Conservation (phyloP, 306 rosid genomes). For the Mimosa bimucronata region DNA sequence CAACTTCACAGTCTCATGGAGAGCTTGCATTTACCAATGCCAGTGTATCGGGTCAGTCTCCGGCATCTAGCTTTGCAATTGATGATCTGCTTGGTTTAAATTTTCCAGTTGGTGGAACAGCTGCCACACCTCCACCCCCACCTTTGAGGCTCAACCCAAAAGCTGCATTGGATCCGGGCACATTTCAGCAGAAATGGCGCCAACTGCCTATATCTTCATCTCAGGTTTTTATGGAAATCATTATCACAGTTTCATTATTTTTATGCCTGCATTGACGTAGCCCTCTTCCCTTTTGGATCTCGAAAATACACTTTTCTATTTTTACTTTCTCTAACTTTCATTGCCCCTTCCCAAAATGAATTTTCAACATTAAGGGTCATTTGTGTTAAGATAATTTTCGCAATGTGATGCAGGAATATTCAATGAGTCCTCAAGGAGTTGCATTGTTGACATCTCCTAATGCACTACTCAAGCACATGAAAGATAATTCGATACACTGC, state of each 20-base stretch:
- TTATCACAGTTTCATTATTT: constrained; percentile 29
- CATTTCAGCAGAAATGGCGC: constrained; percentile 99
- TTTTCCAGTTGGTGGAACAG: constrained; percentile 51
- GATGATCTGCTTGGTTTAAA: constrained; percentile 92
- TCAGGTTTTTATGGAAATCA: constrained; percentile 62
- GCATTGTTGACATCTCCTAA: constrained; percentile 66
- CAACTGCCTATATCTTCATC: constrained; percentile 83
- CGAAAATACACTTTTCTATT: neutral
- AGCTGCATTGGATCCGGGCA: constrained; percentile 80
- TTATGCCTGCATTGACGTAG: constrained; percentile 12
- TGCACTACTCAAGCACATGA: constrained; percentile 85
- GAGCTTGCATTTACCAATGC: constrained; percentile 59
- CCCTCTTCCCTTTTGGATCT: neutral
- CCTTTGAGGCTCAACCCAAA: constrained; percentile 80
- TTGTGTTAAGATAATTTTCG: neutral
- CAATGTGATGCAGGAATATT: constrained; percentile 63
- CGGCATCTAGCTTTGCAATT: constrained; percentile 67
- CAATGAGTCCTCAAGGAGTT: constrained; percentile 72
- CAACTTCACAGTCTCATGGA: constrained; percentile 58
- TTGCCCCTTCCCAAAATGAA: neutral
- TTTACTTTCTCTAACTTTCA: neutral
- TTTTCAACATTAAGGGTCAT: neutral
- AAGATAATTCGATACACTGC: constrained; percentile 81
- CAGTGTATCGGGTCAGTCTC: constrained; percentile 47
- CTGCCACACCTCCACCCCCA: constrained; percentile 70